Evolutionary conservation across 306 rosid species (phyloP).

Genomic region (Casuarina equisetifolia): DNA sequence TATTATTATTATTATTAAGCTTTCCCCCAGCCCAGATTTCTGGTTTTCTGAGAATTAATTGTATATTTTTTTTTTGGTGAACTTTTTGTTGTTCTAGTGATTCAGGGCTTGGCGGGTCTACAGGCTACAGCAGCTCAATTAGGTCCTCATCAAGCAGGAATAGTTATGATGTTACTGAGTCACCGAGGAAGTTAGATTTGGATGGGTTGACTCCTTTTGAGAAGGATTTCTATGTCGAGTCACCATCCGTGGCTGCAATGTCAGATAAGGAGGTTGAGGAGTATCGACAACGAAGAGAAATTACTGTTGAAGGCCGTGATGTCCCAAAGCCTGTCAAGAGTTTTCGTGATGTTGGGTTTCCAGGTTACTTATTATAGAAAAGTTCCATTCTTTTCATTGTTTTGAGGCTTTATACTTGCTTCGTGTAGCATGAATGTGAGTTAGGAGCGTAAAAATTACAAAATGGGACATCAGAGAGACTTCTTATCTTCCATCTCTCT

Average conservation of each 20-base stretch:
- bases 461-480: neutral
- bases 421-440: neutral
- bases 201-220: conserved; percentile 93
- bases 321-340: conserved; percentile 92
- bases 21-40: neutral
- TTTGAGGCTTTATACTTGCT: conserved; percentile 8
- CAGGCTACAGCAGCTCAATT: conserved; percentile 52
- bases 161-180: conserved; percentile 54
- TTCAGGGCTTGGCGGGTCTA: conserved; percentile 70
- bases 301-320: conserved; percentile 91
- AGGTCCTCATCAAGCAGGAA: conserved; percentile 58
- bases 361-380: conserved; percentile 48
- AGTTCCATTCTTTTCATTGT: conserved; percentile 3
- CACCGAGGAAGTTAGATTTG: conserved; percentile 70
- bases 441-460: neutral
- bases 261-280: conserved; percentile 78
- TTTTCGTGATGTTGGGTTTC: conserved; percentile 77
- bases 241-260: conserved; percentile 74
- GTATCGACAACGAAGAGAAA: conserved; percentile 69
- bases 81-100: conserved; percentile 56
- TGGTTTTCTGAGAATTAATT: neutral
- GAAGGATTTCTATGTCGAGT: conserved; percentile 84
- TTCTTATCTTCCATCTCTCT: neutral
- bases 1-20: too few relatives aligned
- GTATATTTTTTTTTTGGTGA: neutral